These are phyloP conservation scores for Casuarina glauca DNA, from an alignment of 306 rosid species.

Conservation along the genomic window DNA sequence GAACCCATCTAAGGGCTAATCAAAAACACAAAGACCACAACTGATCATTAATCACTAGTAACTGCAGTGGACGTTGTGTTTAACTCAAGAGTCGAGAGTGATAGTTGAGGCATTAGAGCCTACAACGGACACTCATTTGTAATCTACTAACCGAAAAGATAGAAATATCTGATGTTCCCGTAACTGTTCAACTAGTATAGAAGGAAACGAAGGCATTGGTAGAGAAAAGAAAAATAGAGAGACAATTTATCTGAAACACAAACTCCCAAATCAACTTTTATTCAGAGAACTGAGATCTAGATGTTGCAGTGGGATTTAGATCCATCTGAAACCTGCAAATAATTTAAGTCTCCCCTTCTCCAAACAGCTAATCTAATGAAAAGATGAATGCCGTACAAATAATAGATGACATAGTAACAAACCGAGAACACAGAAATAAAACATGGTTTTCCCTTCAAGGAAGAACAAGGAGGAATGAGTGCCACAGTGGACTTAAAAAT, in stretches of 20 bases:
- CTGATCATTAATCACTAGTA: neutral
- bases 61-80: neutral
- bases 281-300: constrained; percentile 2
- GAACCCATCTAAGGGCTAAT: neutral
- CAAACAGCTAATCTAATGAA: neutral
- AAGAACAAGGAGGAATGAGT: neutral
- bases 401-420: neutral
- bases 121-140: neutral
- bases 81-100: neutral
- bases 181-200: neutral
- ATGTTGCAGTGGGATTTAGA: constrained; percentile 10
- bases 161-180: neutral
- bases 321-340: neutral
- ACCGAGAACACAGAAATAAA: neutral
- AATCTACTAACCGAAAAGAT: neutral
- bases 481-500: constrained; percentile 4
- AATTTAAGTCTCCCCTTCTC: neutral
- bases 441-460: neutral
- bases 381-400: neutral
- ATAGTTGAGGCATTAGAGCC: neutral
- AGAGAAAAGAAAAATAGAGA: neutral
- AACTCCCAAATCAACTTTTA: constrained; percentile 9
- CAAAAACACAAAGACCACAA: neutral
- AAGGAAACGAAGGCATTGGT: neutral
- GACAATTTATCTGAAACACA: neutral